Evolutionary conservation across 1,139 yeast genomes (phyloP), one percentile per base, ranked within the genome.

Genomic region (Wickerhamiella pararugosa): DNA sequence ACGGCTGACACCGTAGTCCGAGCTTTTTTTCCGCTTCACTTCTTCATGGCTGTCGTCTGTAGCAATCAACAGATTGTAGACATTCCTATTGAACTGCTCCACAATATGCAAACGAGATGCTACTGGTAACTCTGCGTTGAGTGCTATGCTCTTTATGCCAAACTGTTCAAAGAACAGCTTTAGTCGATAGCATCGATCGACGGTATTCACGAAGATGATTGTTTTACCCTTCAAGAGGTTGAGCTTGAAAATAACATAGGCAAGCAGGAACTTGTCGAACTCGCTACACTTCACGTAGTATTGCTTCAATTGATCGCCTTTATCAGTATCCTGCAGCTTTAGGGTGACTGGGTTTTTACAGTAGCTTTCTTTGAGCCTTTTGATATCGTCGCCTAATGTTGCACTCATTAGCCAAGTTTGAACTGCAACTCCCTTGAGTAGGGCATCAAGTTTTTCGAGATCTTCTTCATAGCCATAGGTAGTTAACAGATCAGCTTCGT

Each of bases 351-450:
- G 94, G 51, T 75, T 74, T 43, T 87, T 75, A 61, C 97, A 90
- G 59, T 81, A 86, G 54, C 73, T 71, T 37, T 66, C 59, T 61
- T 90, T 90, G 54, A 92, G 65, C 38, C 72, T 75, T 47, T 82
- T 76, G 49, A 87, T 74, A 48, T 90, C 97, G 41, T 83, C 94
- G 56, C 78, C 82, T 46, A 92, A 66, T 3, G 98, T 92, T 1
- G 99, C 99, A 60, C 95, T 83, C 97, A 90, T 90, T 51, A 92
- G 66, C 63, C 86, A 87, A 1, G 93, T 79, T 63, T 92, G 98
- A 51, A 84, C 66, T 44, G 78, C 76, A 53, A 79, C 79, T 43
- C 77, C 68, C 8, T 92, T 90, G 49, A 84, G 64, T 49, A 65
- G 71, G 25, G 69, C 67, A 10, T 79, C 71, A 48, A 90, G 69